phyloP scores from a whole-genome alignment of 805 yeast genomes.

The Metschnikowia shivogae region DNA sequence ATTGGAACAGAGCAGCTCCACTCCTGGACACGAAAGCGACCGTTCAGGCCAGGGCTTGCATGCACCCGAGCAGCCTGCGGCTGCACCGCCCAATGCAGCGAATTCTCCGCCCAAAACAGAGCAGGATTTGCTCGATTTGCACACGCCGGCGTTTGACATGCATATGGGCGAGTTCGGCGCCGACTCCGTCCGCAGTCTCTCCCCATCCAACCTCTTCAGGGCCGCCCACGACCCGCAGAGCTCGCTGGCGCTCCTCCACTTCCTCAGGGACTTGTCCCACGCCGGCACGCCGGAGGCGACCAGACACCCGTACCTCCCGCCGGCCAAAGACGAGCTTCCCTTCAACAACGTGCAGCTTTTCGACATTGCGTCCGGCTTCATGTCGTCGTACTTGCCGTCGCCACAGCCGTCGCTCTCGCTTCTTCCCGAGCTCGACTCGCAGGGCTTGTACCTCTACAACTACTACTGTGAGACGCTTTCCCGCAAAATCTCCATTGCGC shows the following conservation, averaged over 20 bases:
- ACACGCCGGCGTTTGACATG: neutral
- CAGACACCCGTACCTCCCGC: too few relatives aligned
- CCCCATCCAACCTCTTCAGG: neutral
- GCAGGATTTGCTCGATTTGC: too few relatives aligned
- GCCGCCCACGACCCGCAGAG: neutral
- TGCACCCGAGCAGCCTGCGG: too few relatives aligned
- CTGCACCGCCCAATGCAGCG: too few relatives aligned
- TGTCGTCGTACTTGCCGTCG: constrained; percentile 23
- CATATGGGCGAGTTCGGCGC: neutral
- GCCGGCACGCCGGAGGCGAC: neutral
- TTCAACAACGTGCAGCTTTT: neutral
- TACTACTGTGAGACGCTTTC: constrained; percentile 47
- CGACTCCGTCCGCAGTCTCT: neutral
- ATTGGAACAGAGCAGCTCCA: too few relatives aligned
- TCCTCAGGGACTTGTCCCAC: constrained; percentile 23
- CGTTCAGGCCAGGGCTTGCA: too few relatives aligned
- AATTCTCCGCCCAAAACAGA: too few relatives aligned
- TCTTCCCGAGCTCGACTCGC: constrained; percentile 14
- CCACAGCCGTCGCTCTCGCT: constrained; percentile 23
- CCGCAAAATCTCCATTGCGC: constrained; percentile 44
- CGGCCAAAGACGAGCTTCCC: neutral
- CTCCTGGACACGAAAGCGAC: too few relatives aligned
- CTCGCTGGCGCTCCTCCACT: constrained; percentile 22
- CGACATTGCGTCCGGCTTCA: constrained; percentile 16
- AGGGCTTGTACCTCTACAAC: constrained; percentile 36